Evolutionary conservation across 2,329 filamentous ascomycete genomes (phyloP).

Genomic region (Drechslerella stenobrocha): DNA sequence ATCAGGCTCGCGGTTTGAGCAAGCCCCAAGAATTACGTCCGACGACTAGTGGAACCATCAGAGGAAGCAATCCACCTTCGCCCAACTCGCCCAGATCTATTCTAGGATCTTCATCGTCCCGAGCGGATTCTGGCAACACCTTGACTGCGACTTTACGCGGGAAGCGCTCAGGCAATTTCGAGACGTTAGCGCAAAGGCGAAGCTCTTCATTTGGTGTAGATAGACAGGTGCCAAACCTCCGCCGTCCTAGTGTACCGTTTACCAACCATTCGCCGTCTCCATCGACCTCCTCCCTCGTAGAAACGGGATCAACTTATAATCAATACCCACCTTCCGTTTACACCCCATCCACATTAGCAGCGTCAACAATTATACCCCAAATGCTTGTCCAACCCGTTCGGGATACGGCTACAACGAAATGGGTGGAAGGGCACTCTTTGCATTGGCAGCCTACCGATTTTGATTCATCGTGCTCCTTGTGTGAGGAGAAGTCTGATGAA

Average conservation of each 20-base stretch:
- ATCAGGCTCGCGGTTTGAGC: conserved; percentile 70
- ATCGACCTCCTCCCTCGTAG: conserved; percentile 68
- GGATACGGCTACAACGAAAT: conserved; percentile 77
- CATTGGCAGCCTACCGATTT: conserved; percentile 66
- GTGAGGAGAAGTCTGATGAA: conserved; percentile 73
- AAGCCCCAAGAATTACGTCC: conserved; percentile 72
- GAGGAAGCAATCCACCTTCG: conserved; percentile 62
- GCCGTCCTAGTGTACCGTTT: conserved; percentile 74
- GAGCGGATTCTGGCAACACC: conserved; percentile 88
- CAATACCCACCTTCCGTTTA: conserved; percentile 82
- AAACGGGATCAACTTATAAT: conserved; percentile 58
- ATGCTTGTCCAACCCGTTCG: conserved; percentile 77
- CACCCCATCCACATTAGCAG: conserved; percentile 80
- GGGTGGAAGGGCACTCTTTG: conserved; percentile 84
- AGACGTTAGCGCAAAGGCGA: conserved; percentile 72
- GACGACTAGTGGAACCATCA: conserved; percentile 67
- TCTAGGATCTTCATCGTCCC: conserved; percentile 53
- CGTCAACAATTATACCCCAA: conserved; percentile 83
- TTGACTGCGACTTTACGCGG: conserved; percentile 83
- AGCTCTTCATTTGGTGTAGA: conserved; percentile 92
- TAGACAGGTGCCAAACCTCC: conserved; percentile 65
- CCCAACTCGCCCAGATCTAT: conserved; percentile 57
- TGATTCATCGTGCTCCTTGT: conserved; percentile 69
- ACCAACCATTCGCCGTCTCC: conserved; percentile 66
- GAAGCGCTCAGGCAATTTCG: conserved; percentile 92